Percentiles rank a stretch among this genome's conserved stretches.
These are phyloP conservation scores for Aspergillus tubingensis DNA, from an alignment of 2,329 filamentous ascomycete genomes.

Conservation along the genomic window DNA sequence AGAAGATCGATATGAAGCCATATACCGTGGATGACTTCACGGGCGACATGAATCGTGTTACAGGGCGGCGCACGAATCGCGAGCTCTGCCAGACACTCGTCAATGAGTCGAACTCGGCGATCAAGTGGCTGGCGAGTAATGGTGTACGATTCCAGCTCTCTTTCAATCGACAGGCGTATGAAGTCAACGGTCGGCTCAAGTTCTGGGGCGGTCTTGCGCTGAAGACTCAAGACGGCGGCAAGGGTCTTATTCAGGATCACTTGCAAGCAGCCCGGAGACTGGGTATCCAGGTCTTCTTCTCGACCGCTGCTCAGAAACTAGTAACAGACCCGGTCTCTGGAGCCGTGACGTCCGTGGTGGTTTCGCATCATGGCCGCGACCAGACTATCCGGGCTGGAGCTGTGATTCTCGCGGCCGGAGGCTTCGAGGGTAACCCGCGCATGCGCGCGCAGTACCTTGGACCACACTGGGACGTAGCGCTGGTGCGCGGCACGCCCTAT, in stretches of 20 bases:
- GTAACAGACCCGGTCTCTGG: conserved; percentile 22
- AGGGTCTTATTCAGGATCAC: conserved; percentile 58
- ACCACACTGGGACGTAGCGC: conserved; percentile 63
- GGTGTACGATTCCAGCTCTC: conserved; percentile 62
- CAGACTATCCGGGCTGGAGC: conserved; percentile 23
- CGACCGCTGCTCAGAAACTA: conserved; percentile 44
- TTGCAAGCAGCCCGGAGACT: conserved; percentile 44
- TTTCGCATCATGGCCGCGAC: conserved; percentile 17
- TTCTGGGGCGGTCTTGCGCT: conserved; percentile 69
- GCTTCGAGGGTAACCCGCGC: conserved; percentile 63
- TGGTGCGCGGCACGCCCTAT: conserved; percentile 64
- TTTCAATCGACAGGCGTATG: conserved; percentile 67
- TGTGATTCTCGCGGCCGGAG: conserved; percentile 53
- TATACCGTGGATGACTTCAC: conserved; percentile 60
- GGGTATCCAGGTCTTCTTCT: conserved; percentile 51
- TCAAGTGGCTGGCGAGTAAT: conserved; percentile 59
- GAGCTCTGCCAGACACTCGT: conserved; percentile 54
- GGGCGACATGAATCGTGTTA: conserved; percentile 60
- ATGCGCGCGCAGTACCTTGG: conserved; percentile 60
- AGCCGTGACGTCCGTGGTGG: conserved; percentile 24
- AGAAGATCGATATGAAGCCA: conserved; percentile 58
- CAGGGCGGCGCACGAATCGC: conserved; percentile 55
- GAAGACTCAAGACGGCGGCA: conserved; percentile 61
- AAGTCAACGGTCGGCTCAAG: conserved; percentile 60
- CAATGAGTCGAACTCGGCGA: conserved; percentile 51